phyloP scores from a whole-genome alignment of 2,329 filamentous ascomycete genomes.

The Verticillium albo-atrum region DNA sequence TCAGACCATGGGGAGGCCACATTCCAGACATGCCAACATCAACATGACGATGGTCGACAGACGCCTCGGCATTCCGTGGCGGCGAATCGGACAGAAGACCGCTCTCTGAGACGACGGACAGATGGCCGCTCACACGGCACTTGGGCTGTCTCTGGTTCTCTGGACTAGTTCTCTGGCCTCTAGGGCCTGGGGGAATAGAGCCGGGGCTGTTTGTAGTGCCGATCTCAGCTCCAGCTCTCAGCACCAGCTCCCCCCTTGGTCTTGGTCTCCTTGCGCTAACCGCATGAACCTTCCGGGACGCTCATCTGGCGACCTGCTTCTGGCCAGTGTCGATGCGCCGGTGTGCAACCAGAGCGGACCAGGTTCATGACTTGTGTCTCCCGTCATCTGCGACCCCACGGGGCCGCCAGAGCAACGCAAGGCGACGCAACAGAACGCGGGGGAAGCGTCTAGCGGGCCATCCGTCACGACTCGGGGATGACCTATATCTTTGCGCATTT shows the following conservation, averaged over 20 bases:
- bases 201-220: background rate
- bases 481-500: background rate
- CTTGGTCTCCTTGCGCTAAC: no score
- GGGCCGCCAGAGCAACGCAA: background rate
- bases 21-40: background rate
- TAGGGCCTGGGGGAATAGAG: background rate
- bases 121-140: background rate
- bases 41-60: background rate
- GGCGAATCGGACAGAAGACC: conserved; percentile 3
- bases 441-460: background rate
- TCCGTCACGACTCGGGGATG: background rate
- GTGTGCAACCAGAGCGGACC: background rate
- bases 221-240: background rate
- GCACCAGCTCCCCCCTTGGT: no score
- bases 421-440: background rate
- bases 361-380: background rate
- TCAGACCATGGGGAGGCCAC: background rate
- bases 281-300: no score
- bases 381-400: background rate
- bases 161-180: background rate
- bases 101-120: background rate
- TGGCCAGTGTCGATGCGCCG: background rate
- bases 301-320: background rate
- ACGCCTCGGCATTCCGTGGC: background rate
- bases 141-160: background rate